Evolutionary conservation across 306 rosid species (phyloP).

Genomic region (Pueraria montana): DNA sequence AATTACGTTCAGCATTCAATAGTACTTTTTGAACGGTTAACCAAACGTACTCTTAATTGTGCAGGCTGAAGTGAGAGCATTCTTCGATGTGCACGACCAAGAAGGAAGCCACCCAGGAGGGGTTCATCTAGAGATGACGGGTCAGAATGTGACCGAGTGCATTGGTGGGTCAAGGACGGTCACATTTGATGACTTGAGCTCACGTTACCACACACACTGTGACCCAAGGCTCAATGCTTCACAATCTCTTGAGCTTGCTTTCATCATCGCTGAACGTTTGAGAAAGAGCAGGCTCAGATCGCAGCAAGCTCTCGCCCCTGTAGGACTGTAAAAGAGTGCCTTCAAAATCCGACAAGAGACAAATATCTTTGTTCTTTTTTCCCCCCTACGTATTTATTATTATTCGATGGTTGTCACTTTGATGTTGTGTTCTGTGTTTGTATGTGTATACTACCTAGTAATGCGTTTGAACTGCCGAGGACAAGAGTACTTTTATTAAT

Average conservation of each 20-base stretch:
- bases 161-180: conserved; percentile 97
- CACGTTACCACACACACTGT: conserved; percentile 99
- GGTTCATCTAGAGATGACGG: conserved; percentile 97
- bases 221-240: conserved; percentile 98
- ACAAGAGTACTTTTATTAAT: conserved; percentile 25
- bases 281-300: conserved; percentile 89
- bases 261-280: conserved; percentile 92
- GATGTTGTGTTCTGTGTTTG: conserved; percentile 54
- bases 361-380: conserved; percentile 44
- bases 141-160: conserved; percentile 99
- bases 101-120: conserved; percentile 99
- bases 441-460: conserved; percentile 56
- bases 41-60: neutral
- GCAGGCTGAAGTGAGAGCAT: conserved; percentile 98
- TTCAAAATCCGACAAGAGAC: neutral
- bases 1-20: too few species aligned
- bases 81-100: conserved; percentile 98
- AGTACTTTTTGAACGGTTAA: too few species aligned
- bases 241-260: conserved; percentile 96
- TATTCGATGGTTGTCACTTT: conserved; percentile 8
- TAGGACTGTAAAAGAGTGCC: conserved; percentile 53
- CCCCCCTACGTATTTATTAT: conserved; percentile 12
- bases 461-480: conserved; percentile 53
- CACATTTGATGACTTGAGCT: conserved; percentile 91
- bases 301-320: conserved; percentile 56